These are phyloP conservation scores for Amylocarpus encephaloides DNA, from an alignment of 2,329 filamentous ascomycete genomes.

Conservation along the genomic window DNA sequence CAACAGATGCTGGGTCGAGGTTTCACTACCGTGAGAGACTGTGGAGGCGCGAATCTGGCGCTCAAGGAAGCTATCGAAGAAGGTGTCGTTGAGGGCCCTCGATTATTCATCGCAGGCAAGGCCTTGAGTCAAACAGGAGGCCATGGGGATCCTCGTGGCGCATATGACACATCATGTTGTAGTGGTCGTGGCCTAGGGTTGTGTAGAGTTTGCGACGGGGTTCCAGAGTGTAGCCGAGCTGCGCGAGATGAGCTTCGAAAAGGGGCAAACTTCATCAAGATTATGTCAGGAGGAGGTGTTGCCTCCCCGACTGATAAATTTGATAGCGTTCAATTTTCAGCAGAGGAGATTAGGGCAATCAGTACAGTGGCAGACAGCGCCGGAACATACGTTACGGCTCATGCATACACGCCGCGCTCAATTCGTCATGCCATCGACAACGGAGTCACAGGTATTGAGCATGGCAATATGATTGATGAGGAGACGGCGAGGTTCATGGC, in stretches of 20 bases:
- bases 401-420: conserved; percentile 49
- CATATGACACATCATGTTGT: conserved; percentile 32
- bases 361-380: conserved; percentile 41
- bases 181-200: not conserved
- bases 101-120: conserved; percentile 47
- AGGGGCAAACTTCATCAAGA: conserved; percentile 56
- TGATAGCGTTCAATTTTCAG: conserved; percentile 49
- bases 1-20: conserved; percentile 47
- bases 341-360: conserved; percentile 50
- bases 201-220: conserved; percentile 1
- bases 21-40: conserved; percentile 53
- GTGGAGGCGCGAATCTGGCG: conserved; percentile 47
- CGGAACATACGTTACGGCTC: conserved; percentile 49
- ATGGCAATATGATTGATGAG: conserved; percentile 57
- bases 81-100: conserved; percentile 46
- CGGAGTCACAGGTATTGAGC: conserved; percentile 50
- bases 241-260: conserved; percentile 48
- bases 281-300: conserved; percentile 54
- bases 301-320: conserved; percentile 48
- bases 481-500: conserved; percentile 46
- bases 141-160: conserved; percentile 43
- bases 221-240: conserved; percentile 43
- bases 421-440: conserved; percentile 50
- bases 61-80: conserved; percentile 52
- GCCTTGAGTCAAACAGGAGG: conserved; percentile 52